Base-by-base conservation (phyloP, 2,329 filamentous ascomycete species). In the Xylariaceae sp. region DNA sequence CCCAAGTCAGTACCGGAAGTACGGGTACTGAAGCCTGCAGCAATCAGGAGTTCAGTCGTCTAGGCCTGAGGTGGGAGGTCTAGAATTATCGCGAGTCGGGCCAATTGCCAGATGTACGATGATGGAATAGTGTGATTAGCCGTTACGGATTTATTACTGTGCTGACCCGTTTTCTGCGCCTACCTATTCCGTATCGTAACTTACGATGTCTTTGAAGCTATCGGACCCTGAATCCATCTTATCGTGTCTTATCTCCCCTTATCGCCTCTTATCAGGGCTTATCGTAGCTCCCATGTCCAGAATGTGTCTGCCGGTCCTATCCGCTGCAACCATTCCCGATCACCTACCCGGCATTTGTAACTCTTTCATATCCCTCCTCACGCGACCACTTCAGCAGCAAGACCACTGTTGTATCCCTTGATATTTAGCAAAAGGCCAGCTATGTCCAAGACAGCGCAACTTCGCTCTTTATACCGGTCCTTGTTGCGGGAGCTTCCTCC, bases 401-500 rank as follows among this genome's bases (percentile, higher is more conserved):
- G 17, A 5, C 35, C 34, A n/a, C 44, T 11, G 15, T 17, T n/a
- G 10, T 51, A 2, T 23, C 55, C n/a, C 15, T 49, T 45, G 53
- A 52, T 49, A 35, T 18, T 48, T 45, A 54, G 13, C 48, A 50
- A 42, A 18, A 2, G 9, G 34, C 15, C 30, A 54, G 56, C n/a
- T 47, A 75, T 74, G 68, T 69, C 76, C 1, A 73, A 70, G 59
- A 73, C 80, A 63, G 73, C 82, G 47, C 77, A 78, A 45, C 73
- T 89, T 48, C 90, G 90, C 70, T 85, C 90, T 42, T 82, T 96
- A 71, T 97, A 97, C 82, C 90, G 93, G 69, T 83, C 88, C 48
- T 81, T 97, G 71, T 85, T 97, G 58, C 91, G 93, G 74, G 92
- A 97, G 77, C 86, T 97, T 7, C 93, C 93, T 1, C 83, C 88